phyloP scores from a whole-genome alignment of 306 rosid genomes.

The Lotus japonicus region DNA sequence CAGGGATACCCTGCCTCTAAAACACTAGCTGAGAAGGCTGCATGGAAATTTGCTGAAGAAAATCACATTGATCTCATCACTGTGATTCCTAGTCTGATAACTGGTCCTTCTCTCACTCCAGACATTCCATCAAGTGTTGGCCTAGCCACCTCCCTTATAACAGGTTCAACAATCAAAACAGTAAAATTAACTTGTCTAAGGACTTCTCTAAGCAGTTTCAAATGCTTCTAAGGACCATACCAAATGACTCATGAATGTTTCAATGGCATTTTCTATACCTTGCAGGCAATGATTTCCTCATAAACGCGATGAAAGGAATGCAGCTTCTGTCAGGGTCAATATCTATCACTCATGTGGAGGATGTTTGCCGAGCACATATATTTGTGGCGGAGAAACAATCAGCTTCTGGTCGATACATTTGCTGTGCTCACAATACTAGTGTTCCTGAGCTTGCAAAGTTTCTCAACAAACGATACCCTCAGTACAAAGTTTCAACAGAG shows the following conservation, averaged over 20 bases:
- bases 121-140: slow-evolving; percentile 55
- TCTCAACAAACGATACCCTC: slow-evolving; percentile 56
- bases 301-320: slow-evolving; percentile 64
- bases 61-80: slow-evolving; percentile 68
- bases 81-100: slow-evolving; percentile 58
- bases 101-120: slow-evolving; percentile 62
- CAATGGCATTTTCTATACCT: neutral
- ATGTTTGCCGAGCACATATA: slow-evolving; percentile 65
- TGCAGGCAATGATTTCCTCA: slow-evolving; percentile 59
- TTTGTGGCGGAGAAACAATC: slow-evolving; percentile 77
- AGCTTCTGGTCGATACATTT: slow-evolving; percentile 66
- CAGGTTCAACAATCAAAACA: slow-evolving; percentile 41
- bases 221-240: neutral
- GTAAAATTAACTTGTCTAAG: neutral
- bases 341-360: slow-evolving; percentile 67
- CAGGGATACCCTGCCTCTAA: slow-evolving; percentile 83
- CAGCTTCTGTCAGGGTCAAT: slow-evolving; percentile 65
- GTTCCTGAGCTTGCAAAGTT: slow-evolving; percentile 72
- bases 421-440: slow-evolving; percentile 52
- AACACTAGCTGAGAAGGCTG: slow-evolving; percentile 65
- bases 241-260: neutral
- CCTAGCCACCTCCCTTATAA: slow-evolving; percentile 41
- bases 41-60: slow-evolving; percentile 72
- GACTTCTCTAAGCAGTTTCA: no score
- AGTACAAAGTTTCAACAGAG: slow-evolving; percentile 59